These are phyloP conservation scores for Quercus parvula DNA, from an alignment of 306 rosid species.

Conservation along the genomic window DNA sequence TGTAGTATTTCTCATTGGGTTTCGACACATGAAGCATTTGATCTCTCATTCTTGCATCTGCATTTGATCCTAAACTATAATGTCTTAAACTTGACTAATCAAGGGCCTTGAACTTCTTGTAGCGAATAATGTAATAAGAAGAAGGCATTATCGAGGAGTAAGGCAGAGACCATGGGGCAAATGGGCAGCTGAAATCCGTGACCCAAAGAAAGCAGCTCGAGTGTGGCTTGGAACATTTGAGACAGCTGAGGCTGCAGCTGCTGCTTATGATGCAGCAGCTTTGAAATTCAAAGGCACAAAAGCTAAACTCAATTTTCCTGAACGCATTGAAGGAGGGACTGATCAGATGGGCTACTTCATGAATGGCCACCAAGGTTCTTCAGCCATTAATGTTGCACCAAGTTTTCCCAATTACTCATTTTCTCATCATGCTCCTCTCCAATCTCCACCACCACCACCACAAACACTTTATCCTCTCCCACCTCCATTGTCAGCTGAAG, in stretches of 20 bases:
- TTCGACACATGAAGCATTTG: neutral
- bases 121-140: constrained; percentile 15
- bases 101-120: neutral
- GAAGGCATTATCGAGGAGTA: constrained; percentile 45
- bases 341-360: neutral
- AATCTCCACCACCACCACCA: neutral
- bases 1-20: neutral
- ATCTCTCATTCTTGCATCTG: neutral
- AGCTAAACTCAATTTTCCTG: constrained; percentile 51
- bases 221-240: constrained; percentile 56
- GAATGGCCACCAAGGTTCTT: neutral
- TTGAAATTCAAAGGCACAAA: constrained; percentile 42
- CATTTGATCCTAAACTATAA: neutral
- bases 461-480: neutral
- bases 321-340: constrained; percentile 10
- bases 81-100: neutral
- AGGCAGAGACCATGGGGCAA: constrained; percentile 57
- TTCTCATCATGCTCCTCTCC: neutral
- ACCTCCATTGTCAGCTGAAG: neutral
- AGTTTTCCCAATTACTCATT: neutral
- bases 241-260: constrained; percentile 49
- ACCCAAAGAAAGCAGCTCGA: constrained; percentile 46
- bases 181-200: constrained; percentile 55
- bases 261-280: constrained; percentile 51
- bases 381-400: neutral